Evolutionary conservation across 805 yeast genomes (phyloP), one percentile per base, ranked within the genome.

Genomic region (Kodamaea sagamina): DNA sequence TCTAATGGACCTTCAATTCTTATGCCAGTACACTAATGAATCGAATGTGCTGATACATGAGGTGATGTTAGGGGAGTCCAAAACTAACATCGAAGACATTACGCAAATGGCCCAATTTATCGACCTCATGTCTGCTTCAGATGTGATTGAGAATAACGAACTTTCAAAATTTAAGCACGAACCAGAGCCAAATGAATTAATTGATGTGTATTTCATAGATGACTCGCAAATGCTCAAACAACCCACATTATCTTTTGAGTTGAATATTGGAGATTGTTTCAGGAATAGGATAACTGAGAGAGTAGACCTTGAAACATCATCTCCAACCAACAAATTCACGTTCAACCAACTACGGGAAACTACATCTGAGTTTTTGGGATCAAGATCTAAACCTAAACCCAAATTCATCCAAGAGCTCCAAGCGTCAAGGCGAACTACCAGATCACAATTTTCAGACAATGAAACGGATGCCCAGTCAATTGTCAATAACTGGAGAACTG

Each of bases 1-100:
- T 28, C 50, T 82, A 8, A 60, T 69, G 58, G 61, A 64, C 3
- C 61, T 78, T 26, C 84, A 81, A 51, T 65, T 61, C 43, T 11
- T 68, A 1, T 75, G 75, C 8, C 36, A 32, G 15, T 24, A 35
- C 16, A 11, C 11, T 18, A 13, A 18, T 32, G 38, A 24, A 11
- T 17, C 38, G 18, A n/a, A 17, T 19, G 18, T 13, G 4, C 17
- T 29, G 17, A 15, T 29, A 6, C 17, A 29, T 4, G 34, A 13
- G 4, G n/a, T 24, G 13, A n/a, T 15, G 13, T n/a, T 26, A 6
- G 4, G n/a, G 2, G 13, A 11, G 8, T 5, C 6, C 13, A 27
- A 16, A 3, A 16, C 9, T 17, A 24, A 31, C 10, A 12, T 19
- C 7, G 26, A 36, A 26, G 18, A 15, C 22, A 9, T 21, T 50